Evolutionary conservation across 192 early-diverging fungal genomes (phyloP).

Genomic region (Entophlyctis luteolus): DNA sequence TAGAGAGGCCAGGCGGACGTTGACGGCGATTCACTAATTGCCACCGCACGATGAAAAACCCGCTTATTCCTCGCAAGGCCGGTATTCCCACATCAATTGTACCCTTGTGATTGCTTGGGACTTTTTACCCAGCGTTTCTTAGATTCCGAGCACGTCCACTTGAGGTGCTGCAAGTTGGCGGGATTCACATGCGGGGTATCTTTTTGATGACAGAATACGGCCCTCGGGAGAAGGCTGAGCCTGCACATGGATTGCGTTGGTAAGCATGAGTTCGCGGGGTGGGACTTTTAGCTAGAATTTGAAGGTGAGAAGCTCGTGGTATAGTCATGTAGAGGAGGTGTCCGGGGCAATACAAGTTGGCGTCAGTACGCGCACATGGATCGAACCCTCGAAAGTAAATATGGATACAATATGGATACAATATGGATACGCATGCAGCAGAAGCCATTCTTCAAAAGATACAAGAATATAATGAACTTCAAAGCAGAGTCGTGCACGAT

Average conservation of each 20-base stretch:
- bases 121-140: constrained; percentile 97
- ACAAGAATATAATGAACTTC: background rate
- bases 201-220: constrained; percentile 93
- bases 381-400: no score
- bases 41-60: no score
- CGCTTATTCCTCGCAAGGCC: no score
- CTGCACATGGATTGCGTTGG: constrained; percentile 36
- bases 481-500: no score
- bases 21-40: constrained; percentile 73
- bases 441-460: background rate
- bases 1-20: constrained; percentile 72
- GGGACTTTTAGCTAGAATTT: constrained; percentile 88
- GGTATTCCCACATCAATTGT: constrained; percentile 78
- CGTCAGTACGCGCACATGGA: no score
- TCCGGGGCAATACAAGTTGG: constrained; percentile 65
- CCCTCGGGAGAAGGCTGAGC: constrained; percentile 89
- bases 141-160: constrained; percentile 93
- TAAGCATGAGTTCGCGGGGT: background rate
- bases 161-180: constrained; percentile 79
- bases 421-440: no score
- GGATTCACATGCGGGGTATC: constrained; percentile 93
- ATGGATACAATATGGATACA: no score
- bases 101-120: constrained; percentile 82
- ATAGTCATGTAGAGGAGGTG: constrained; percentile 98
- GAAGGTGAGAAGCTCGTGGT: constrained; percentile 95